phyloP scores from a whole-genome alignment of 2,329 filamentous ascomycete genomes.

The Tolypocladium inflatum region DNA sequence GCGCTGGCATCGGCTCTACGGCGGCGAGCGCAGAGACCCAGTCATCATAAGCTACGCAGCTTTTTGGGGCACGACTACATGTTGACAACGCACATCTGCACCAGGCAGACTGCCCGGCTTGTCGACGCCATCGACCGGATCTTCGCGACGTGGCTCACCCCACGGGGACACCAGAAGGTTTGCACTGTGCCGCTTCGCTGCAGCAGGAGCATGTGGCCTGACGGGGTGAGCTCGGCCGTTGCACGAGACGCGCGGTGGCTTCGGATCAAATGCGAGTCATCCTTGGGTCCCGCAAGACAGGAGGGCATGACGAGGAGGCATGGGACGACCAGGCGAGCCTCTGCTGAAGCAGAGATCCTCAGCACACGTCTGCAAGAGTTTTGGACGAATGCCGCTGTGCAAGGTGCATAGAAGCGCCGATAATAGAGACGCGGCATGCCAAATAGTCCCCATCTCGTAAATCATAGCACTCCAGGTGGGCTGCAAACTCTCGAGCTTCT shows the following conservation, averaged over 20 bases:
- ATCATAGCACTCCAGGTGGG: neutral
- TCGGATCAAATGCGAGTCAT: neutral
- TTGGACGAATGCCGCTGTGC: no score
- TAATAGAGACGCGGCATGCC: neutral
- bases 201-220: neutral
- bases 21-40: neutral
- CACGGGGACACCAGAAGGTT: neutral
- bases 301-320: neutral
- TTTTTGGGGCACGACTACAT: no score
- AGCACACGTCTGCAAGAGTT: neutral
- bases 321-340: neutral
- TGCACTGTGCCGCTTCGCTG: neutral
- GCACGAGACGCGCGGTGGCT: neutral
- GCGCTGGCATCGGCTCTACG: conserved; percentile 5
- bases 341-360: no score
- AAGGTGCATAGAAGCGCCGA: neutral
- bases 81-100: neutral
- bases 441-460: neutral
- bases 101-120: neutral
- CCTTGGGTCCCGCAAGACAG: neutral
- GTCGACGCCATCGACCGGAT: neutral
- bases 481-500: neutral
- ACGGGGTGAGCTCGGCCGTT: neutral
- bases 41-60: neutral
- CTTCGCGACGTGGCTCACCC: neutral